Base-by-base conservation (phyloP, 192 early-diverging fungal species). In the Coemansia sp. region DNA sequence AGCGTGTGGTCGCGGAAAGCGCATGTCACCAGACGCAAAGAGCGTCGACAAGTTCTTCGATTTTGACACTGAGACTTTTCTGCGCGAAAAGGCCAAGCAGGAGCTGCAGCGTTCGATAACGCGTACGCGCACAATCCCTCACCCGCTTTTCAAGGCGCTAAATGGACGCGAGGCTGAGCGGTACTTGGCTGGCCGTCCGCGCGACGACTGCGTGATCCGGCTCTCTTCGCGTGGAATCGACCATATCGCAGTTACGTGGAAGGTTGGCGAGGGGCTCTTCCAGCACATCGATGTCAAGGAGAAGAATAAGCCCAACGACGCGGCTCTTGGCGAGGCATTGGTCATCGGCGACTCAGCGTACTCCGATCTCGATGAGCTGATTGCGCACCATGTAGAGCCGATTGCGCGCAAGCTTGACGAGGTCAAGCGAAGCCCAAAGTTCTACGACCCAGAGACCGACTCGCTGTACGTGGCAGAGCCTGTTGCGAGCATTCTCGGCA, bases 231-330 rank as follows among this genome's bases (percentile, higher is more conserved):
- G 89, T 14, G 93, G 93, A n/a, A 74, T 85, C 22, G 87, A 93
- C 74, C 93, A 95, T 66, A 84, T 99, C 14, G 89, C 92, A 2
- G 89, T 97, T 20, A 98, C 94, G 17, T 95, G 93, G 91, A 97
- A 98, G 69, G 87, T 95, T 8, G 90, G 83, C 49, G 91, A 95
- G 20, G 88, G 84, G 5, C 73, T 95, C 53, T 95, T 87, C 82
- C 92, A 95, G 75, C 95, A 97, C 67, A 84, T 98, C 57, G 93
- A 87, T 61, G 83, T 78, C 34, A 54, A 42, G 29, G 75, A 80
- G 57, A 61, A 71, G 42, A 70, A 54, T 57, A 91, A 92, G 75
- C 84, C 87, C 45, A 88, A 87, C 59, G 91, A 89, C 42, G 87
- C 79, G 55, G 87, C 86, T 20, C 70, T 94, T 8, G 92, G 90